Evolutionary conservation across 148 eudicot species (phyloP).

Genomic region (Arctostaphylos glauca): DNA sequence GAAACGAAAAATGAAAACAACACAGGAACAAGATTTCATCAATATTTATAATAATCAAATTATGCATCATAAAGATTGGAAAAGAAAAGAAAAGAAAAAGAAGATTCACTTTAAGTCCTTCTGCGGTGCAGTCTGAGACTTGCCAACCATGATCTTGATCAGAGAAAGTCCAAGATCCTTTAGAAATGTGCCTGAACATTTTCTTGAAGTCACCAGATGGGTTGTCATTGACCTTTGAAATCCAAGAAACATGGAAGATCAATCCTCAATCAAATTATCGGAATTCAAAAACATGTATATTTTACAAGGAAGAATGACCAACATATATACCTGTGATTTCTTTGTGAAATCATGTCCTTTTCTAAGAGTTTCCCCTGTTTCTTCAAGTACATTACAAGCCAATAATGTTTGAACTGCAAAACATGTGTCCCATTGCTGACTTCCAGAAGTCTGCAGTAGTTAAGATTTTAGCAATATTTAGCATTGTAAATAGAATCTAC

Average conservation of each 20-base stretch:
- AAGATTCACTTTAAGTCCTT: conserved; percentile 46
- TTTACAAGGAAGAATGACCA: not conserved
- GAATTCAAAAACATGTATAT: not conserved
- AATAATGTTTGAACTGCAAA: conserved; percentile 36
- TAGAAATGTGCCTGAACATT: conserved; percentile 49
- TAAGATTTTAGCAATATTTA: not conserved
- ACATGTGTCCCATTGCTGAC: conserved; percentile 38
- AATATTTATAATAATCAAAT: not conserved
- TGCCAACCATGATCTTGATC: conserved; percentile 62
- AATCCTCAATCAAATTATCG: not conserved
- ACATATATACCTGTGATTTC: conserved; percentile 26
- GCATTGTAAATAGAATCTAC: not conserved
- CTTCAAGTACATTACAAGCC: conserved; percentile 28
- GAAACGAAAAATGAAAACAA: not conserved
- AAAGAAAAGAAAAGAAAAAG: not conserved
- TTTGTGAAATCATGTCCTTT: conserved; percentile 30
- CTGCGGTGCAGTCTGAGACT: conserved; percentile 60
- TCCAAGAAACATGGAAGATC: not conserved
- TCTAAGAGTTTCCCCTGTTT: conserved; percentile 18
- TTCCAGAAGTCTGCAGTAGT: conserved; percentile 36
- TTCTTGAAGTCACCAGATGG: conserved; percentile 41
- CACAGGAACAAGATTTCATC: not conserved
- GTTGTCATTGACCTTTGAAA: conserved; percentile 35
- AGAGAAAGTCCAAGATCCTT: conserved; percentile 65
- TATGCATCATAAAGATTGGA: not conserved